phyloP scores from a whole-genome alignment of 352 stramenopile genomes.

The Globisporangium takayamanum region DNA sequence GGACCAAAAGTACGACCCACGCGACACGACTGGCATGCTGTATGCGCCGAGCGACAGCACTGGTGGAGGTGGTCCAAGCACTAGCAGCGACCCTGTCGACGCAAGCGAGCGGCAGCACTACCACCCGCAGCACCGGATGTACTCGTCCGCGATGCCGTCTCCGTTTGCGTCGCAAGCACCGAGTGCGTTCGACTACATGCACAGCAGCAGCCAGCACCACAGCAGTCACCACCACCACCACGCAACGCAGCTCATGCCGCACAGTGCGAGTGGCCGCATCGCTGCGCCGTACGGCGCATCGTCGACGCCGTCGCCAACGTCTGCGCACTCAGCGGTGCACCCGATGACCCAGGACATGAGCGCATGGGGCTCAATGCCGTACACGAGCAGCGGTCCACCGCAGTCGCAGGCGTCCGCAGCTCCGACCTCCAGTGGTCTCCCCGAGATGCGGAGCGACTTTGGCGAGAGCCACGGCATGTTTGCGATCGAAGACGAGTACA shows the following conservation, averaged over 20 bases:
- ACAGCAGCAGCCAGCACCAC: neutral
- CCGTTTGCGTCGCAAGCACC: neutral
- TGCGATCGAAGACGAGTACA: conserved; percentile 8
- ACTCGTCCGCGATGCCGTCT: neutral
- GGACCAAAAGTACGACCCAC: neutral
- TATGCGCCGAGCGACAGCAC: neutral
- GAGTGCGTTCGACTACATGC: neutral
- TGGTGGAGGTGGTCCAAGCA: too few species aligned
- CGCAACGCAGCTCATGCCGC: neutral
- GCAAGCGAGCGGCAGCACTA: neutral
- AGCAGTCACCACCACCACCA: neutral
- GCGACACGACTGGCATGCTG: neutral
- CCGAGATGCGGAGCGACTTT: conserved; percentile 3
- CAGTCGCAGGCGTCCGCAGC: neutral
- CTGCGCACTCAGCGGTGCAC: neutral
- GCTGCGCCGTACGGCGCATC: neutral
- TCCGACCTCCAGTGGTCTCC: neutral
- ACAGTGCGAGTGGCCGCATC: neutral
- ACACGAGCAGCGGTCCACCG: too few species aligned
- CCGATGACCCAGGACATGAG: neutral
- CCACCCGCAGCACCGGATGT: neutral
- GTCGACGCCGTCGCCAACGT: neutral
- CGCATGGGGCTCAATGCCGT: neutral
- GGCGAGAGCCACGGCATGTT: neutral
- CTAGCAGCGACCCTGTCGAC: neutral